Evolutionary conservation across 805 yeast species (phyloP), one percentile per base, ranked within the genome.

Genomic region (Diddensiella santjacobensis): DNA sequence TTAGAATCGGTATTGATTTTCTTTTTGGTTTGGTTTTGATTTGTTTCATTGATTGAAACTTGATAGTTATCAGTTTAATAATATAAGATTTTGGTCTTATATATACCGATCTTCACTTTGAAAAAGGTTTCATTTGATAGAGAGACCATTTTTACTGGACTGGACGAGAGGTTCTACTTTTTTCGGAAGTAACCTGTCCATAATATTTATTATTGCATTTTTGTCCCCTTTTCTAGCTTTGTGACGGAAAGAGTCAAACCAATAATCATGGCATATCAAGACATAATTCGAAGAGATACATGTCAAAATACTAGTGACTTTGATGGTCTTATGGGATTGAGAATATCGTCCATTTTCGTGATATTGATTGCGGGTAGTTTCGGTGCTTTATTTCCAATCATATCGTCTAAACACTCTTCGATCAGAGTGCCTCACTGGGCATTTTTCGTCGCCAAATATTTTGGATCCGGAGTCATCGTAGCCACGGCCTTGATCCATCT

Each of bases 381-480:
- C 42, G 66, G 66, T 5, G 68, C 72, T 55, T 75, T 51, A 48
- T 79, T 64, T 79, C 86, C 58, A 49, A 68, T 59, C 22, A 56
- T 62, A 3, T 53, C 71, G n/a, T 47, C 55, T 23, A 49, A 55
- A 11, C 44, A 49, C 43, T 51, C 55, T 22, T 35, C 54, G 51
- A 30, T 63, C 41, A 51, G 51, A 3, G 51, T 64, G 30, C 71
- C 67, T 4, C 55, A 52, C 10, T 26, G 31, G 29, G 56, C 56
- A 62, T 78, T 61, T 47, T 41, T 56, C 22, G 49, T 59, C 23
- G 66, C 67, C 22, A 60, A 63, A 26, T 79, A 72, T 66, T 82
- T 83, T 58, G 91, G 91, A 52, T 75, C 88, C 3, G 91, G 91
- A 40, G 90, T 84, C 37, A 84, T 84, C 57, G 68, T 84, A 3